These are phyloP conservation scores for Cutaneotrichosporon sp. DNA, from an alignment of 1,284 basidiomycete species.

Conservation along the genomic window DNA sequence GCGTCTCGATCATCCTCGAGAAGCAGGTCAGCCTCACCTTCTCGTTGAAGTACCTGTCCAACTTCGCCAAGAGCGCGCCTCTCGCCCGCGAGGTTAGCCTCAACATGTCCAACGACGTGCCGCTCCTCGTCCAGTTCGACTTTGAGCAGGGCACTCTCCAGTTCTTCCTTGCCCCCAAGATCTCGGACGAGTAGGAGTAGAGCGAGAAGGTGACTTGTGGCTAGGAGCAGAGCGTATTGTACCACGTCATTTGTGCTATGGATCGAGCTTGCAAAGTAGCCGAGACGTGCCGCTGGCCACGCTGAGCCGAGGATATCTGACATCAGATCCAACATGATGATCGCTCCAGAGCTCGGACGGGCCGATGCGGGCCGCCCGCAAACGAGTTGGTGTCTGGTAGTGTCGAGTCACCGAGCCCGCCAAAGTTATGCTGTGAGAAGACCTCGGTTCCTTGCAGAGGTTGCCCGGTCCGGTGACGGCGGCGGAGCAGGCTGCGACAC, in stretches of 20 bases:
- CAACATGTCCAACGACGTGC: slow-evolving; percentile 89
- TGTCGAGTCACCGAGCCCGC: too few relatives aligned
- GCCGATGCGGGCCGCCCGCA: too few relatives aligned
- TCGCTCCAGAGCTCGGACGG: too few relatives aligned
- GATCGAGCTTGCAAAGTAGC: slow-evolving; percentile 5
- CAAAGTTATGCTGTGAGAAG: too few relatives aligned
- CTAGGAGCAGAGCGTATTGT: slow-evolving; percentile 7
- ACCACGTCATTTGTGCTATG: slow-evolving; percentile 13
- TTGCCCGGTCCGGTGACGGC: too few relatives aligned
- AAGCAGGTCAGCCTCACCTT: slow-evolving; percentile 92
- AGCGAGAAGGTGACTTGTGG: background rate
- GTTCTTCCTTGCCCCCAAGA: slow-evolving; percentile 53
- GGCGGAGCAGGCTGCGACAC: too few relatives aligned
- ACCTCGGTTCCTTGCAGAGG: too few relatives aligned
- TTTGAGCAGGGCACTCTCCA: slow-evolving; percentile 54
- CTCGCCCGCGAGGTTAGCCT: slow-evolving; percentile 73
- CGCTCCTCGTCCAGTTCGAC: slow-evolving; percentile 68
- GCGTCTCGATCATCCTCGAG: slow-evolving; percentile 81
- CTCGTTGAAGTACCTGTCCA: slow-evolving; percentile 94
- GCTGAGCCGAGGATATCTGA: too few relatives aligned
- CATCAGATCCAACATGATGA: background rate
- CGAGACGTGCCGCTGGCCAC: too few relatives aligned
- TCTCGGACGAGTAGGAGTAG: slow-evolving; percentile 25
- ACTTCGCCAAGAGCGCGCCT: slow-evolving; percentile 90
- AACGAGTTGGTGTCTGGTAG: too few relatives aligned